phyloP scores from a whole-genome alignment of 192 early-diverging fungal species.

The Spizellomyces sp. region DNA sequence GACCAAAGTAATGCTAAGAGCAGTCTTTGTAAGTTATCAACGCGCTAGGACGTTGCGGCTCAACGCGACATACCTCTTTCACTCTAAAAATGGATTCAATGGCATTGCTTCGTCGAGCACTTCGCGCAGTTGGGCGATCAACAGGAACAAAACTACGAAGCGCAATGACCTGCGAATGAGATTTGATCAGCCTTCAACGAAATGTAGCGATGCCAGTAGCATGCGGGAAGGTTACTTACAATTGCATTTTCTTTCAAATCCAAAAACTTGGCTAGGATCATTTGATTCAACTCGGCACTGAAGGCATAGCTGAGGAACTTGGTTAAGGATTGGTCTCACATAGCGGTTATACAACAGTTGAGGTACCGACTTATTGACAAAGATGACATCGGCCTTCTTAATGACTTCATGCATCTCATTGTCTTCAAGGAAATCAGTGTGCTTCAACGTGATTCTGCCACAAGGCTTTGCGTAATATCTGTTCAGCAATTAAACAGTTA shows the following conservation, averaged over 20 bases:
- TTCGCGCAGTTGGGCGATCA: conserved; percentile 66
- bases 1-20: conserved; percentile 33
- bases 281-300: conserved; percentile 80
- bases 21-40: no score
- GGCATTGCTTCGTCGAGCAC: conserved; percentile 57
- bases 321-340: background rate
- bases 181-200: background rate
- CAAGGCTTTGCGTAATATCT: conserved; percentile 49
- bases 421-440: conserved; percentile 87
- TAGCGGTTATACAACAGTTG: no score
- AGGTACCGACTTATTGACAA: conserved; percentile 79
- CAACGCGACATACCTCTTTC: conserved; percentile 39
- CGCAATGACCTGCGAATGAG: conserved; percentile 68
- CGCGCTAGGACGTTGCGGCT: background rate
- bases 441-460: conserved; percentile 62
- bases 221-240: conserved; percentile 76
- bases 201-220: conserved; percentile 18
- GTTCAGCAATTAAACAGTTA: background rate
- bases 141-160: conserved; percentile 81
- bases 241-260: conserved; percentile 86
- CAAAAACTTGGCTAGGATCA: conserved; percentile 80
- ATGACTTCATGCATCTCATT: conserved; percentile 68
- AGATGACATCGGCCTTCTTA: conserved; percentile 82
- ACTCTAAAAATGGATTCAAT: conserved; percentile 56
- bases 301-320: conserved; percentile 72